Evolutionary conservation across 2,329 filamentous ascomycete genomes (phyloP), one percentile per base, ranked within the genome.

Genomic region (Pseudogymnoascus sp.): DNA sequence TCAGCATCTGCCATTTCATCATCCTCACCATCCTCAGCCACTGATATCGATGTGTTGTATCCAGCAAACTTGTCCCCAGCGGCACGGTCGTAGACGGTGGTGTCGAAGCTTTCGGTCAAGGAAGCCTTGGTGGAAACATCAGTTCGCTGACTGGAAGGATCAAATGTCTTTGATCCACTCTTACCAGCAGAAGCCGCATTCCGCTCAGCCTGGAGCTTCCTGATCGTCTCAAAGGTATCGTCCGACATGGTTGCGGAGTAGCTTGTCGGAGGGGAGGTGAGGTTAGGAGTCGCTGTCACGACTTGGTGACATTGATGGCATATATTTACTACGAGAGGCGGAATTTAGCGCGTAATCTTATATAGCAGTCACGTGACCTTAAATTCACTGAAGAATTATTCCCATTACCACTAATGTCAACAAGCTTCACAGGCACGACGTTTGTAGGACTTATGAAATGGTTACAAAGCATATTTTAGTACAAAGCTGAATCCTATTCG

Each of bases 151-250:
- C 80, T 87, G 72, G 87, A 85, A 68, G 85, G 81, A 79, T 95
- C 90, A 77, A 90, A 89, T 76, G 86, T 84, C 80, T 86, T 89
- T 76, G 87, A 89, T 78, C 89, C 87, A 81, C 93, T 93, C 81
- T 91, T 95, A 68, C 81, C 83, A 72, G 87, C 85, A 71, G 89
- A 84, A 72, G 85, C 82, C 75, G 89, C 88, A 78, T 96, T 96
- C 76, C 93, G 91, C 88, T 96, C 92, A 77, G 89, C 88, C 82
- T 96, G 92, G 75, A 93, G 88, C 81, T 87, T 89, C 78, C 87
- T 87, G 77, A 96, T 89, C 73, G 87, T 84, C 74, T 95, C 90
- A 78, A 96, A 95, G 77, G 96, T 91, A 77, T 89, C 88, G 80
- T 87, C 84, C 78, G 85, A 86, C 85, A 88, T 87, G 70, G 47